These are phyloP conservation scores for Ceratocystis albifundus DNA, from an alignment of 2,329 filamentous ascomycete genomes.

Conservation along the genomic window DNA sequence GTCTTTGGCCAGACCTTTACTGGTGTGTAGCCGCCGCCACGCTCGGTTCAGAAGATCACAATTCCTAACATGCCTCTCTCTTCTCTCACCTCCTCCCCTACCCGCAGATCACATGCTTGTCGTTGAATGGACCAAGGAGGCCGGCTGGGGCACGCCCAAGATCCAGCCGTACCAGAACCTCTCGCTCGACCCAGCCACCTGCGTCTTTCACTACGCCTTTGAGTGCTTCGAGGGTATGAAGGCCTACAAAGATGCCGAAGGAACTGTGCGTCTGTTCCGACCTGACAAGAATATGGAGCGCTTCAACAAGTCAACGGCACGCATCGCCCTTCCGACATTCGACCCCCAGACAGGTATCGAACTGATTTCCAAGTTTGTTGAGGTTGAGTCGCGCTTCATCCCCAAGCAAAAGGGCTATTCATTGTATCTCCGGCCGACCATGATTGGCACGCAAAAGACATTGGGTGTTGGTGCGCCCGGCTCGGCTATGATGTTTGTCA, in stretches of 20 bases:
- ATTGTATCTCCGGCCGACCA: conserved; percentile 85
- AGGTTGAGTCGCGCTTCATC: conserved; percentile 81
- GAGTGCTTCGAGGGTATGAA: conserved; percentile 99
- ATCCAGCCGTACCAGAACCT: conserved; percentile 96
- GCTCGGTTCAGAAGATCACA: background rate
- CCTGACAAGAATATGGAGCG: conserved; percentile 94
- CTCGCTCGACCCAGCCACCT: conserved; percentile 87
- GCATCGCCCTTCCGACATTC: conserved; percentile 88
- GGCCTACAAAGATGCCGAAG: conserved; percentile 80
- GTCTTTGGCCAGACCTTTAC: conserved; percentile 88
- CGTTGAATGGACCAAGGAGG: conserved; percentile 76
- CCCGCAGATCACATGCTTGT: conserved; percentile 84
- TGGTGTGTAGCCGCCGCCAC: conserved; percentile 40
- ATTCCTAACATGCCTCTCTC: conserved; percentile 11
- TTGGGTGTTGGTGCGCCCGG: conserved; percentile 87
- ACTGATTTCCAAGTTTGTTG: conserved; percentile 67
- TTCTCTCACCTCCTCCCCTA: background rate
- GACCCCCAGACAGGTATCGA: conserved; percentile 61
- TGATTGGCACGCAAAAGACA: conserved; percentile 94
- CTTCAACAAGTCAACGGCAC: conserved; percentile 78
- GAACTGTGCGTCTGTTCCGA: conserved; percentile 75
- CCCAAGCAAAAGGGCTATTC: conserved; percentile 79
- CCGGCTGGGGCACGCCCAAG: conserved; percentile 71
- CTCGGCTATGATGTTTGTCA: conserved; percentile 84
- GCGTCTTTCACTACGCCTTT: conserved; percentile 97